Percentiles rank a stretch among this genome's conserved stretches.
Conservation (phyloP, 1,139 yeast genomes). For the Kodamaea arcana region DNA sequence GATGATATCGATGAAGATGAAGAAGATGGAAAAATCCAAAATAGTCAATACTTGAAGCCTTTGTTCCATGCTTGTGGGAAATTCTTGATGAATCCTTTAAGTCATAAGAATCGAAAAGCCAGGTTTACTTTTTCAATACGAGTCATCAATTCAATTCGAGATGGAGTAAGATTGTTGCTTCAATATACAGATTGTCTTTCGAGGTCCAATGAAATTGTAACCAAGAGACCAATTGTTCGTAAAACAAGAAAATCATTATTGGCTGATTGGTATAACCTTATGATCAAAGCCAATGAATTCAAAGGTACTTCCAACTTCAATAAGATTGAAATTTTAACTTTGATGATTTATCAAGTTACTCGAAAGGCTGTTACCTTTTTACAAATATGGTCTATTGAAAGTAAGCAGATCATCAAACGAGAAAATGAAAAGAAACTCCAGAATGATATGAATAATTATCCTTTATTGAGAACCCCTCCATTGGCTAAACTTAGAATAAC, state of each 20-base stretch:
- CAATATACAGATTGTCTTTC: constrained; percentile 83
- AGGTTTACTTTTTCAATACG: constrained; percentile 44
- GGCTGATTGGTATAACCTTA: constrained; percentile 87
- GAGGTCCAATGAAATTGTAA: constrained; percentile 74
- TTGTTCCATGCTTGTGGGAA: constrained; percentile 72
- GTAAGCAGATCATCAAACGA: constrained; percentile 35
- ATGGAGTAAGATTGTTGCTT: constrained; percentile 75
- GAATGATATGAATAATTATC: constrained; percentile 39
- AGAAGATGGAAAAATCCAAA: constrained; percentile 27
- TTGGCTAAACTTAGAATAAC: constrained; percentile 65
- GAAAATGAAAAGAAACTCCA: constrained; percentile 35
- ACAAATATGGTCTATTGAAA: constrained; percentile 70
- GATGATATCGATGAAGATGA: constrained; percentile 15
- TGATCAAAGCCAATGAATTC: constrained; percentile 81
- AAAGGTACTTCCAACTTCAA: constrained; percentile 64
- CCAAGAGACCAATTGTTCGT: constrained; percentile 63
- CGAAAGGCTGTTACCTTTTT: constrained; percentile 70
- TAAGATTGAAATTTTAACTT: constrained; percentile 66
- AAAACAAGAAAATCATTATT: constrained; percentile 73
- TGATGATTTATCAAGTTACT: constrained; percentile 70
- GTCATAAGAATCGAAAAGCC: constrained; percentile 39
- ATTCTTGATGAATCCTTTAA: constrained; percentile 67
- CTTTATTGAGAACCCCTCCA: constrained; percentile 54
- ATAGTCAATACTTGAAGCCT: constrained; percentile 49
- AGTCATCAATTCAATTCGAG: constrained; percentile 53